Base-by-base conservation (phyloP, 768 basidiomycete species). In the Hypholoma fasciculare region DNA sequence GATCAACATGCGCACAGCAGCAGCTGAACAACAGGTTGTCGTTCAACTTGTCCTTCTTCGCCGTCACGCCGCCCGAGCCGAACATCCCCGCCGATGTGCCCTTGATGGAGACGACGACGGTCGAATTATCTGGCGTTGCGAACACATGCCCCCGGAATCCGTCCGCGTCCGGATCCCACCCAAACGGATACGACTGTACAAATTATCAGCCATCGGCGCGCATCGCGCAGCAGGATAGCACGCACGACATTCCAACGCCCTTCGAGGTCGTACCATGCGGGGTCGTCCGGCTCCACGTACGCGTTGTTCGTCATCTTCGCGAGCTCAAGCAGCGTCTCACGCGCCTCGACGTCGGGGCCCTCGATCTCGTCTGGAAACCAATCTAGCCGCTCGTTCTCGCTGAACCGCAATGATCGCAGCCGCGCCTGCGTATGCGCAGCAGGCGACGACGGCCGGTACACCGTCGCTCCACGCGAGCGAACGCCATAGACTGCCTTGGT, bases 231-330 rank as follows among this genome's bases (percentile, higher is more conserved):
- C 9, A 9, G 9, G 30, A 34, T 6, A 34, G 16, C 13, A 73
- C 79, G 62, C 62, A 83, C 81, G 7, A 72, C 73, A 68, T 84
- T 86, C 89, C 89, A 98, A 1, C 78, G 67, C 0, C 77, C 80
- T 1, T 77, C 80, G 46, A 95, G 65, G 48, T 90, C 85, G 70
- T 92, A 96, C 96, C 96, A 98, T 1, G 69, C 81, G 6, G 72
- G 58, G 55, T 89, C 85, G 7, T 79, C 78, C 0, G 84, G 84
- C 11, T 77, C 67, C 14, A 89, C 73, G 75, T 98, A 98, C 49
- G 96, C 94, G 68, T 98, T 94, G 66, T 88, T 92, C 40, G 93
- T 85, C 92, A 99, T 98, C 83, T 94, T 97, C 9, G 95, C 96
- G 48, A 99, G 81, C 58, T 85, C 76, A 36, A 91, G 77, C 30